Evolutionary conservation across 1,284 basidiomycete genomes (phyloP).

Genomic region (Anthracocystis panici-leucophaei): DNA sequence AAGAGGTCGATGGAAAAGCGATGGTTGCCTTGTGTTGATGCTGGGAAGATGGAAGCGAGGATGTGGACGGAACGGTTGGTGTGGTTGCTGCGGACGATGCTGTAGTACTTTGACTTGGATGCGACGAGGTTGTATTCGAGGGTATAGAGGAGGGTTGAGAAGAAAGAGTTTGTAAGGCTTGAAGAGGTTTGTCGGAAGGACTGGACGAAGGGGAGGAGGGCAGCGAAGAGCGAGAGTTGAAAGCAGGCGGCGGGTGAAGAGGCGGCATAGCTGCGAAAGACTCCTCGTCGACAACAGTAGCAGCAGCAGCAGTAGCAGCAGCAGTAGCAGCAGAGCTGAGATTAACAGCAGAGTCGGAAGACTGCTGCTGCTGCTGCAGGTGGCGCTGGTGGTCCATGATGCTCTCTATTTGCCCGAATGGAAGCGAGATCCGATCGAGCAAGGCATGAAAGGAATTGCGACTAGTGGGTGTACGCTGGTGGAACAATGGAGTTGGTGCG

Average conservation of each 20-base stretch:
- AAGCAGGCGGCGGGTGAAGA: conserved; percentile 16
- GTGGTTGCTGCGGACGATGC: conserved; percentile 9
- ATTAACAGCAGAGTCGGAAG: no score
- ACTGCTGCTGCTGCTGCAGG: not conserved
- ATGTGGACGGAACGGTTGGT: not conserved
- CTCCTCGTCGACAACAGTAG: no score
- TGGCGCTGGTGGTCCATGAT: not conserved
- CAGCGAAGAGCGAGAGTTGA: conserved; percentile 11
- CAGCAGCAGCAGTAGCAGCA: not conserved
- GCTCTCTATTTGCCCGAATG: not conserved
- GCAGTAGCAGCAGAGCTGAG: conserved; percentile 5
- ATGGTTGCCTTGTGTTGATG: conserved; percentile 16
- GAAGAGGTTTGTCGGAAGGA: not conserved
- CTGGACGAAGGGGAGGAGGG: conserved; percentile 8
- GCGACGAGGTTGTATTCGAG: conserved; percentile 5
- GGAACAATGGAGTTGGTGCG: not conserved
- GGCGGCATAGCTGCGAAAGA: conserved; percentile 14
- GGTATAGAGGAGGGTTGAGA: conserved; percentile 9
- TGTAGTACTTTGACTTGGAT: conserved; percentile 10
- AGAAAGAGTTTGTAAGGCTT: not conserved
- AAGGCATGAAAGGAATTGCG: conserved; percentile 7
- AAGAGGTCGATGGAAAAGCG: conserved; percentile 18
- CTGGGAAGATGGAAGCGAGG: conserved; percentile 3
- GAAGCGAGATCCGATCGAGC: conserved; percentile 1
- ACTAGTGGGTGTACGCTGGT: not conserved